Base-by-base conservation (phyloP, 495 filamentous ascomycete species). In the Parathielavia appendiculata region DNA sequence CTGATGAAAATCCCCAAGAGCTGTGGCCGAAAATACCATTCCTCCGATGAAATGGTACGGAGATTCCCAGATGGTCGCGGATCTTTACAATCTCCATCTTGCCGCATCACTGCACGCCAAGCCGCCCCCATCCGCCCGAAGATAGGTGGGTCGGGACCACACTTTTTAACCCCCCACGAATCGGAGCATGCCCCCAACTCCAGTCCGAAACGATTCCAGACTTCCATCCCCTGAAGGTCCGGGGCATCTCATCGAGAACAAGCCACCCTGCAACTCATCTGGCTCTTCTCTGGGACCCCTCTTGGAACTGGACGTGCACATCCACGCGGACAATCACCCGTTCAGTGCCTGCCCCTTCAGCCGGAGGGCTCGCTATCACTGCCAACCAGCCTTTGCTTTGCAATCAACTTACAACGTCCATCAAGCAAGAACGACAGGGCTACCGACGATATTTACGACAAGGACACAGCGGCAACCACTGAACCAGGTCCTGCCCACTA, bases 211-310 rank as follows among this genome's bases (percentile, higher is more conserved):
- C 61, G 48, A 41, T 14, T 46, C 53, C 38, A 56, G 60, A 49
- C 45, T 58, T 63, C 54, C 51, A 60, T 66, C 69, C 67, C 67
- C 67, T 69, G 65, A 61, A 56, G 58, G 64, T 63, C 65, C 58
- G 64, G 60, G 53, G 47, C 58, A 30, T 30, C 26, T 30, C 54
- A 55, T 55, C 44, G 54, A 20, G 51, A 46, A 35, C 51, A n/a
- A 16, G 5, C 10, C 1, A 14, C 16, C 6, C 22, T 57, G 56
- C 56, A 26, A 46, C 34, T 51, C 53, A 57, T 64, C 56, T 64
- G 65, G 69, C 65, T 71, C 54, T 62, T 69, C 53, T 61, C 56
- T 43, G 43, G 26, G 26, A 6, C 58, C 54, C 43, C 44, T 34
- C 1, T 32, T 48, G 41, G 32, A 35, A 34, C 35, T 55, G 54